Evolutionary conservation across 2,329 filamentous ascomycete genomes (phyloP).

Genomic region (Stachybotrys chlorohalonatus): DNA sequence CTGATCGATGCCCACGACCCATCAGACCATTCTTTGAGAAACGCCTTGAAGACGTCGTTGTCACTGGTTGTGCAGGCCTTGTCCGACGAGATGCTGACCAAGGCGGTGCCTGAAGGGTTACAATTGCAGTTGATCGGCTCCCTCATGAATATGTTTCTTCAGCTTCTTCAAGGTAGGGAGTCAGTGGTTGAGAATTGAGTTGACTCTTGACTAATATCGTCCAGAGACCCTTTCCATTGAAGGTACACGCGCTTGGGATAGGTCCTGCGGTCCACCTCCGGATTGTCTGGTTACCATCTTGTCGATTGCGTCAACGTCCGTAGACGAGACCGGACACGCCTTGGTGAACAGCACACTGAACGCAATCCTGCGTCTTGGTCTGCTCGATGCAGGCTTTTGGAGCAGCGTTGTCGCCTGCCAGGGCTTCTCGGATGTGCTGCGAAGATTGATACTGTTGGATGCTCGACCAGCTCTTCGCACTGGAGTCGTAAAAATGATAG

Average conservation of each 20-base stretch:
- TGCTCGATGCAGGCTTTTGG: conserved; percentile 19
- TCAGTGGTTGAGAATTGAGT: neutral
- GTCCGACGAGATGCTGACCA: conserved; percentile 44
- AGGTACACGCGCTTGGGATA: neutral
- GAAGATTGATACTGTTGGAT: conserved; percentile 17
- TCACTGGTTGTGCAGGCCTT: conserved; percentile 51
- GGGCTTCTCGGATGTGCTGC: conserved; percentile 12
- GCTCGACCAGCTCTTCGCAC: conserved; percentile 14
- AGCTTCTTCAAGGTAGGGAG: conserved; percentile 16
- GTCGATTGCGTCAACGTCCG: conserved; percentile 10
- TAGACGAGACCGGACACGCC: conserved; percentile 13
- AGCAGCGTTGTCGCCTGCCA: conserved; percentile 10
- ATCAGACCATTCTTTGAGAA: neutral
- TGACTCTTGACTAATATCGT: neutral
- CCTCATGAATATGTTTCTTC: conserved; percentile 18
- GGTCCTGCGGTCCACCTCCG: conserved; percentile 2
- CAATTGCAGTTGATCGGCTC: conserved; percentile 16
- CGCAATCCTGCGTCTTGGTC: conserved; percentile 18
- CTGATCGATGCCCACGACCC: neutral
- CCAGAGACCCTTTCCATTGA: neutral
- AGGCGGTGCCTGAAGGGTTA: conserved; percentile 16
- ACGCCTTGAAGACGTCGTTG: conserved; percentile 32
- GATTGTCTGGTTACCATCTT: conserved; percentile 16
- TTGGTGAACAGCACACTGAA: conserved; percentile 16
- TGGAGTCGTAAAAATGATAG: conserved; percentile 23